Percentiles rank a stretch among this genome's conserved stretches.
Conservation (phyloP, 345 rosid genomes). For the Eucalyptus sp. region DNA sequence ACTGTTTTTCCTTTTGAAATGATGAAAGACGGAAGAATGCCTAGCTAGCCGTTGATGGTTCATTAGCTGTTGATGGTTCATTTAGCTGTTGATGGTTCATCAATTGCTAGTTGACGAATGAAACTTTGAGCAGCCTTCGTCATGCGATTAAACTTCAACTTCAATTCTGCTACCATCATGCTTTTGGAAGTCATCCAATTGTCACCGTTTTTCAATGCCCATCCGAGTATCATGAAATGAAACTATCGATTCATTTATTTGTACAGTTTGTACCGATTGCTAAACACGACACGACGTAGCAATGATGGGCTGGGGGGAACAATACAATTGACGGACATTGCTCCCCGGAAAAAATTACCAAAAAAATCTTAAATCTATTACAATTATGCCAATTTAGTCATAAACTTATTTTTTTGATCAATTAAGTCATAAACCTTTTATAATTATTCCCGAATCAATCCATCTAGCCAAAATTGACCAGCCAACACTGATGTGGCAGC, state of each 20-base stretch:
- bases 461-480: no score
- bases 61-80: not conserved
- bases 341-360: not conserved
- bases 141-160: not conserved
- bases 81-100: not conserved
- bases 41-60: not conserved
- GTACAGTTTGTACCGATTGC: not conserved
- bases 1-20: not conserved
- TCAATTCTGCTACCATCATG: not conserved
- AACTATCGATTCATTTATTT: not conserved
- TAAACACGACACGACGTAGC: not conserved
- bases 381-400: no score
- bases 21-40: not conserved
- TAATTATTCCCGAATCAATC: no score
- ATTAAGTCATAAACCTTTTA: no score
- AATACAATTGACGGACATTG: not conserved
- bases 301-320: not conserved
- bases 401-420: no score
- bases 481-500: no score
- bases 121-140: not conserved
- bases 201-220: not conserved
- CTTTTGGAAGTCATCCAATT: not conserved
- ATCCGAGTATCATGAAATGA: not conserved
- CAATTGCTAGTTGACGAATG: not conserved
- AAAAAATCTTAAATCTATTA: no score